Conservation (phyloP, 2,329 filamentous ascomycete species). For the Fusarium avenaceum region DNA sequence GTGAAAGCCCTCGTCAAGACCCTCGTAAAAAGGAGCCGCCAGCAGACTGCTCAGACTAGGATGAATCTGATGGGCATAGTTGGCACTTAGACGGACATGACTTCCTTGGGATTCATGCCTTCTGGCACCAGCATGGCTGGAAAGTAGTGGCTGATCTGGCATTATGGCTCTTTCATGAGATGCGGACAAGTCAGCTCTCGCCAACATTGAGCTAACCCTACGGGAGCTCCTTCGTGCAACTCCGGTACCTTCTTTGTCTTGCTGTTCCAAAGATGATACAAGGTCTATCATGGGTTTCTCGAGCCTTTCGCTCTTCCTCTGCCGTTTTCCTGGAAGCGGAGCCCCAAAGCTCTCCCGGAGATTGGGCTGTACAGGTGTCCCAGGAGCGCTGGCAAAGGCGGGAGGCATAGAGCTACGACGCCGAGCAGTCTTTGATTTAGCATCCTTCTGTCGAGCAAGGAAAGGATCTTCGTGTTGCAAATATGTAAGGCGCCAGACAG, state of each 20-base stretch:
- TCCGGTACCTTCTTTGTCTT: slow-evolving; percentile 68
- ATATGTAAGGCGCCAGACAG: slow-evolving; percentile 87
- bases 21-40: slow-evolving; percentile 76
- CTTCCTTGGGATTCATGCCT: slow-evolving; percentile 78
- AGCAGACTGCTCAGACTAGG: slow-evolving; percentile 72
- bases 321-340: slow-evolving; percentile 66
- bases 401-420: slow-evolving; percentile 76
- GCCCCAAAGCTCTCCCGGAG: slow-evolving; percentile 83
- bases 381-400: slow-evolving; percentile 78
- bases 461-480: slow-evolving; percentile 74
- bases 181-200: slow-evolving; percentile 86
- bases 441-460: slow-evolving; percentile 61
- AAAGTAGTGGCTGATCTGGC: slow-evolving; percentile 70
- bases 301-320: slow-evolving; percentile 64
- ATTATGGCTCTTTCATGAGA: slow-evolving; percentile 87
- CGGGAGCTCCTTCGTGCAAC: slow-evolving; percentile 73
- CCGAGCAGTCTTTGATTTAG: slow-evolving; percentile 62
- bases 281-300: slow-evolving; percentile 73
- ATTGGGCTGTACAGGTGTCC: slow-evolving; percentile 79
- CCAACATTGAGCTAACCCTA: slow-evolving; percentile 90
- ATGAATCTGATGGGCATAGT: slow-evolving; percentile 61
- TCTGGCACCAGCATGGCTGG: slow-evolving; percentile 63
- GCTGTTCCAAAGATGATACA: slow-evolving; percentile 77
- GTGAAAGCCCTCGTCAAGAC: slow-evolving; percentile 79
- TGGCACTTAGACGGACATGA: slow-evolving; percentile 57